Base-by-base conservation (phyloP, 495 filamentous ascomycete species). In the Lepraria neglecta region DNA sequence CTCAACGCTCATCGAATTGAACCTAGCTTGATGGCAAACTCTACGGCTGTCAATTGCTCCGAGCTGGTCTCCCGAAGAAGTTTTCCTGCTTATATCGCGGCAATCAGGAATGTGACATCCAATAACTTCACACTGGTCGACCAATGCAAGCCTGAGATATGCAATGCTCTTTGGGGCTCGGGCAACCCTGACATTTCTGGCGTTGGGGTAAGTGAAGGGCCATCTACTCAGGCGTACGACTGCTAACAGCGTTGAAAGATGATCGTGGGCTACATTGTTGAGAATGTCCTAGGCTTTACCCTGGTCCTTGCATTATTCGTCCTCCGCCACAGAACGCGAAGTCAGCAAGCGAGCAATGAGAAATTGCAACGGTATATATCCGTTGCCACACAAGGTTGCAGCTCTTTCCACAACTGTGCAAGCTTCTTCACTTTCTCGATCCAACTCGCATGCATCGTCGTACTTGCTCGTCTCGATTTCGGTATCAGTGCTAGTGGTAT, bases 371-470 rank as follows among this genome's bases (percentile, higher is more conserved):
- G 51, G 6, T 47, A 21, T 15, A 19, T 42, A 15, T 28, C 43
- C 51, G 43, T 60, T 5, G 15, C 58, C 15, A 47, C 27, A 47
- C 42, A 43, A 59, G 57, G 62, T 10, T 64, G 57, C n/a, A 46
- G 48, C 11, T 50, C 48, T 9, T 73, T 69, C 60, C 68, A 68
- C 53, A 68, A 73, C 63, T 67, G 65, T 42, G 68, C 72, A 10
- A 53, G 67, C 14, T 73, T 73, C 66, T 73, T 76, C 56, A 62
- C 69, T 19, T 62, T 70, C 28, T 65, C 68, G 12, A 67, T 75
- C 40, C 74, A 76, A 59, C 61, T 76, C 19, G 68, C 74, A 6
- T 71, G 67, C 45, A 67, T 72, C 48, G 60, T 71, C 42, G 67
- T 70, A 9, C 67, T 76, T 11, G 59, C 67, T 3, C 62, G 64